Base-by-base conservation (phyloP, 164 flowering plant genomes). In the Aristolochia contorta region DNA sequence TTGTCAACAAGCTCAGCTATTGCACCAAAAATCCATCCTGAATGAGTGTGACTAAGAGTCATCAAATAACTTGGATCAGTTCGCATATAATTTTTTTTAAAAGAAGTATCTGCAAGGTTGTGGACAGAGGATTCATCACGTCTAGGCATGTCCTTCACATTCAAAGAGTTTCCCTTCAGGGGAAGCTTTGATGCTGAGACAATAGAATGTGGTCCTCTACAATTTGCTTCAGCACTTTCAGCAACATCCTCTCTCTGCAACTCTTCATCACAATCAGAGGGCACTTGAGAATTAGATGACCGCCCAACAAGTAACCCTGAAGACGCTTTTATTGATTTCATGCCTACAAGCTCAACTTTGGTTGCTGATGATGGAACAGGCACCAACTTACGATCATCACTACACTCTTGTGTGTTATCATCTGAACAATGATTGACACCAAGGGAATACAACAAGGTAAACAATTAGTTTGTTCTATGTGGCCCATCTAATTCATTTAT, bases 1-100 rank as follows among this genome's bases (percentile, higher is more conserved):
- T 83, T 83, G 68, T 83, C 87, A 47, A 83, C 70, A 59, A 83
- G 80, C 72, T 83, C 87, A 47, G 87, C 87, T 56, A 80, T 72
- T 59, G 87, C 87, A 64, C 87, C 83, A 68, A 83, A 83, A 33
- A 77, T 71, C 87, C 87, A 83, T 46, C 75, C 78, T 58, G 80
- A 79, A 67, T 80, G 87, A 45, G 72, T 60, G 23, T 77, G 83
- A 43, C 82, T 74, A 25, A 80, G 77, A 47, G 80, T 80, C 62
- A 63, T 65, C 53, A 83, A 54, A 65, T 75, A 80, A 63, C 77
- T 74, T 27, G 87, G 84, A 64, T 75, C 65, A 33, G 73, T 59
- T 4, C 55, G 65, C 15, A 70, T 71, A 67, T 50, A 72, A 62
- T 71, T 80, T 58, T 71, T 80, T 58, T 56, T 72, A 6, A 25